Percentiles rank a stretch among this genome's conserved stretches.
These are phyloP conservation scores for Paecilomyces dactylethromorphus DNA, from an alignment of 2,329 filamentous ascomycete genomes.

Conservation along the genomic window DNA sequence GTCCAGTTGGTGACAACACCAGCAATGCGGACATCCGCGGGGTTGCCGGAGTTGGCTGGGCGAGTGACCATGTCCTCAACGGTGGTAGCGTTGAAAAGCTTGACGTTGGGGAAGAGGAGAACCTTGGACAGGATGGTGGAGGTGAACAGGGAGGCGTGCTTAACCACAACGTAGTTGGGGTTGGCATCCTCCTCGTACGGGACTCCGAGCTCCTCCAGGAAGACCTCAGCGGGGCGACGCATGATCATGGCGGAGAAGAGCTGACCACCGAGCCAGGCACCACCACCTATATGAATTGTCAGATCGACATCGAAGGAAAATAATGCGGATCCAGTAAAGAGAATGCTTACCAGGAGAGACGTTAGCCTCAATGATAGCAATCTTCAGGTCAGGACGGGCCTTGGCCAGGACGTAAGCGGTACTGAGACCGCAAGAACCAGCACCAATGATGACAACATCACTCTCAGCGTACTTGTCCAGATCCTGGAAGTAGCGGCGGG, in stretches of 20 bases:
- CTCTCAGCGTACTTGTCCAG: conserved; percentile 84
- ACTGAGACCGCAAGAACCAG: conserved; percentile 79
- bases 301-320: background rate
- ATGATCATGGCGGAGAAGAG: conserved; percentile 95
- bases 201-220: conserved; percentile 73
- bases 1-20: conserved; percentile 97
- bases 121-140: conserved; percentile 80
- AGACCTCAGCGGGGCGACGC: conserved; percentile 83
- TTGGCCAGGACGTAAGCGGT: conserved; percentile 79
- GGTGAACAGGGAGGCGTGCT: conserved; percentile 89
- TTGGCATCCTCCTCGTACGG: conserved; percentile 87
- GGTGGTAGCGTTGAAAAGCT: conserved; percentile 91
- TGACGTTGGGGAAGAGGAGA: conserved; percentile 78
- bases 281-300: conserved; percentile 53
- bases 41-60: conserved; percentile 43
- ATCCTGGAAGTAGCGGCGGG: conserved; percentile 84
- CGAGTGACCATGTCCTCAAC: conserved; percentile 92
- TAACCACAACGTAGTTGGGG: conserved; percentile 82
- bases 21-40: conserved; percentile 61
- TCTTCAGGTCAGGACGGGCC: conserved; percentile 80
- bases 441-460: conserved; percentile 88
- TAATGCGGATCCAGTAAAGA: background rate
- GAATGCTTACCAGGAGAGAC: conserved; percentile 59
- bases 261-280: conserved; percentile 89
- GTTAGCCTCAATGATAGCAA: conserved; percentile 82